Evolutionary conservation across 129 eudicot species (phyloP).

Genomic region (Flaveria brownii): DNA sequence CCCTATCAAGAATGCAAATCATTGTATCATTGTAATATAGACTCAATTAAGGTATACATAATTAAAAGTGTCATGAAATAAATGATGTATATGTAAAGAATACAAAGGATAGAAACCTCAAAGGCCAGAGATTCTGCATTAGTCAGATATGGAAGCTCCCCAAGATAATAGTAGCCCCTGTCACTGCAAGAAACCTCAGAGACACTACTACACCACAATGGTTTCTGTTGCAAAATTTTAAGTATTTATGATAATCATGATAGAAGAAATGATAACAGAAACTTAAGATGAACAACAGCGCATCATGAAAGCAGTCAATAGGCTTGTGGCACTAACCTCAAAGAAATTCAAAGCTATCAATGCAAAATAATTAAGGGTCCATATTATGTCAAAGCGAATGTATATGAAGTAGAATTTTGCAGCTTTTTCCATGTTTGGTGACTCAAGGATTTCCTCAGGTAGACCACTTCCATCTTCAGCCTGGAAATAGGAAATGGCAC

Average conservation of each 20-base stretch:
- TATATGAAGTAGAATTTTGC: conserved; percentile 67
- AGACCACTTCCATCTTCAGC: conserved; percentile 97
- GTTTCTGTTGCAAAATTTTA: conserved; percentile 54
- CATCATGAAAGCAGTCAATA: neutral
- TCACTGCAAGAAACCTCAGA: conserved; percentile 54
- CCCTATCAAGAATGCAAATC: too few relatives aligned
- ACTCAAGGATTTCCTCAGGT: conserved; percentile 82
- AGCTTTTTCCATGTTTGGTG: conserved; percentile 58
- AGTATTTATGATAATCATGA: neutral
- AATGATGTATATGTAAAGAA: neutral
- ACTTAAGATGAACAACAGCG: neutral
- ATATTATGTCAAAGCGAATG: conserved; percentile 68
- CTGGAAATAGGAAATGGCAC: conserved; percentile 41
- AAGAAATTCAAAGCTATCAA: conserved; percentile 71
- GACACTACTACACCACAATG: conserved; percentile 77
- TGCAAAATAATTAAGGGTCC: conserved; percentile 84
- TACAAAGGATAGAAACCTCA: conserved; percentile 56
- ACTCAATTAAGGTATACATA: conserved; percentile 12
- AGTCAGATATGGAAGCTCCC: conserved; percentile 83
- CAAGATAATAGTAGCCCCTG: conserved; percentile 83
- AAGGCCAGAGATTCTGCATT: conserved; percentile 66
- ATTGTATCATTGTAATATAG: neutral
- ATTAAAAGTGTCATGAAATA: conserved; percentile 9
- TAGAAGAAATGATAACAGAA: neutral
- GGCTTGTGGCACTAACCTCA: conserved; percentile 57